phyloP scores from a whole-genome alignment of 2,329 filamentous ascomycete species.

The Clarireedia homoeocarpa region DNA sequence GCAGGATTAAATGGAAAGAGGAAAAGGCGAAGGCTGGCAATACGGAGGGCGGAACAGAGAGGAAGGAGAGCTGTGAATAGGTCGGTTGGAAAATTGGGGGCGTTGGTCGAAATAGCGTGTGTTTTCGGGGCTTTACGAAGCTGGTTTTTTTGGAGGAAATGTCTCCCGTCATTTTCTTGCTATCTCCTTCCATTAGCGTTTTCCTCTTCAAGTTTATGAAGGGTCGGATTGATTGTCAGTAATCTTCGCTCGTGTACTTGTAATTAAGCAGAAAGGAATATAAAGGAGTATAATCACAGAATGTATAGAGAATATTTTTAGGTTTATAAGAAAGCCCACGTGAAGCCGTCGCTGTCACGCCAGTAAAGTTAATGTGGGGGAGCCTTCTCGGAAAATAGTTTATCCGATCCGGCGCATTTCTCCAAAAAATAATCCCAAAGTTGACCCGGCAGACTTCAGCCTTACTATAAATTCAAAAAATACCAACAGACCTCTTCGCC shows the following conservation, averaged over 20 bases:
- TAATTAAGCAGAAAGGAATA: too few relatives aligned
- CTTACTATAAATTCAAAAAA: neutral
- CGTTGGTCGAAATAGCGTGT: neutral
- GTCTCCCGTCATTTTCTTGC: neutral
- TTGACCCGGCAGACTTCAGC: neutral
- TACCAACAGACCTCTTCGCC: neutral
- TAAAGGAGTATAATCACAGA: too few relatives aligned
- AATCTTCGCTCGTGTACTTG: too few relatives aligned
- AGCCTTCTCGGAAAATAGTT: neutral
- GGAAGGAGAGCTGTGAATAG: neutral
- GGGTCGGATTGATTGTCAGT: too few relatives aligned
- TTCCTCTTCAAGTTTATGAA: neutral
- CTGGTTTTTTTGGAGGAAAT: neutral
- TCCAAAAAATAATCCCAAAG: neutral
- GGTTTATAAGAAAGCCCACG: too few relatives aligned
- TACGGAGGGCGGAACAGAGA: constrained; percentile 16
- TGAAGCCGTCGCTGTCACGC: neutral
- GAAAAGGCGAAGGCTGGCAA: constrained; percentile 28
- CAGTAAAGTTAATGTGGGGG: neutral
- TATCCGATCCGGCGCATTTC: neutral
- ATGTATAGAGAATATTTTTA: too few relatives aligned
- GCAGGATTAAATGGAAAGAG: constrained; percentile 37
- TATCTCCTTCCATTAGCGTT: neutral
- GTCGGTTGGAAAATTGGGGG: neutral
- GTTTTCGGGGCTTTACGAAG: neutral